phyloP scores from a whole-genome alignment of 257 asterid genomes.

The Phtheirospermum japonicum region DNA sequence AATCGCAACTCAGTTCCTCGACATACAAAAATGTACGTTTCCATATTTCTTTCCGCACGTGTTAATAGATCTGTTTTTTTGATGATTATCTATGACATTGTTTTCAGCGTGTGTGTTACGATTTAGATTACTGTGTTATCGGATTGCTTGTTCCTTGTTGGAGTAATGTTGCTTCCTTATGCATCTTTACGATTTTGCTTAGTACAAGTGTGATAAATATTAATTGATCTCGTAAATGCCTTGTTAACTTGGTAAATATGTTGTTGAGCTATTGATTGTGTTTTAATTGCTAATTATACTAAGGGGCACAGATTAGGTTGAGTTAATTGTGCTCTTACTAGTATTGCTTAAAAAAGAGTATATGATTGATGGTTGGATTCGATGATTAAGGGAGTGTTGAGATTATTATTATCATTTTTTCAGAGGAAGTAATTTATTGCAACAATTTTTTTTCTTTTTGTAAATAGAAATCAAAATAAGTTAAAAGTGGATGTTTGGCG shows the following conservation, averaged over 20 bases:
- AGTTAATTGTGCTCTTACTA: background rate
- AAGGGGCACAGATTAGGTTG: too few species aligned
- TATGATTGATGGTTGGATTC: background rate
- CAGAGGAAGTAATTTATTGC: background rate
- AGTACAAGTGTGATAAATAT: too few species aligned
- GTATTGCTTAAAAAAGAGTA: background rate
- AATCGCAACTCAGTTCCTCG: constrained; percentile 80
- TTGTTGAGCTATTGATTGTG: constrained; percentile 1
- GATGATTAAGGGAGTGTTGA: background rate
- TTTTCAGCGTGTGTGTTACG: constrained; percentile 3
- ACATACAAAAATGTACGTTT: constrained; percentile 69
- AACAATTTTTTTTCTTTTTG: background rate
- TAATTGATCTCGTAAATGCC: too few species aligned
- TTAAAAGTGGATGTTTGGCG: too few species aligned
- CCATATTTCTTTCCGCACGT: constrained; percentile 11
- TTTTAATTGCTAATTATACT: background rate
- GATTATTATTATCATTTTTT: background rate
- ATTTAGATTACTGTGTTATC: too few species aligned
- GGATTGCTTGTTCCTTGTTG: too few species aligned
- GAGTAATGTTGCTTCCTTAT: too few species aligned
- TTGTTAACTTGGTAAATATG: background rate
- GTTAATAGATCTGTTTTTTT: constrained; percentile 30
- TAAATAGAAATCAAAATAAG: too few species aligned
- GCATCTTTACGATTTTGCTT: constrained; percentile 7
- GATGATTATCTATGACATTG: constrained; percentile 23